These are phyloP conservation scores for Mycena galopus DNA, from an alignment of 768 basidiomycete species.

Conservation along the genomic window DNA sequence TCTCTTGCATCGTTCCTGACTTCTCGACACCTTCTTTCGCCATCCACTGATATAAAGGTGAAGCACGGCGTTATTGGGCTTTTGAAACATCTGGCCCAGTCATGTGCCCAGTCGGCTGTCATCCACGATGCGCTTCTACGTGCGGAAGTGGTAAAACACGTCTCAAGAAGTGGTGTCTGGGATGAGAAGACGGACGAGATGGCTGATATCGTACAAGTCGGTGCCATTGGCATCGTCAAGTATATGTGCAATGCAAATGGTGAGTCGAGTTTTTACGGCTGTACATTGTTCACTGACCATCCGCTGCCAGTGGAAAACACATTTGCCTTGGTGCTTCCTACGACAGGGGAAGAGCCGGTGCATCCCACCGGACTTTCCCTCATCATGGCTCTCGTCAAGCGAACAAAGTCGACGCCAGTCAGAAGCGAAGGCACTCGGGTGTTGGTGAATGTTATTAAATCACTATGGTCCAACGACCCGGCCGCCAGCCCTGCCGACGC, in stretches of 20 bases:
- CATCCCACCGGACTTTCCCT: constrained; percentile 68
- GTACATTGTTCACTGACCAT: not conserved
- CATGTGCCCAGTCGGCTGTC: constrained; percentile 65
- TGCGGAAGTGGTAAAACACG: constrained; percentile 71
- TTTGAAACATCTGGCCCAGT: constrained; percentile 87
- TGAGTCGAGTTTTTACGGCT: constrained; percentile 50
- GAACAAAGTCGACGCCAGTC: constrained; percentile 85
- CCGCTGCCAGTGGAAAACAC: constrained; percentile 55
- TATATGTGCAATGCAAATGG: constrained; percentile 86
- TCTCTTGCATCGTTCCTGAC: constrained; percentile 73
- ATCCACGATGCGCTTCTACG: constrained; percentile 74
- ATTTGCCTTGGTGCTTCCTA: constrained; percentile 65
- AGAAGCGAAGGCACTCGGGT: constrained; percentile 93
- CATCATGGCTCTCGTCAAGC: constrained; percentile 79
- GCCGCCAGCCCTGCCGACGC: constrained; percentile 38
- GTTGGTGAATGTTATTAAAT: constrained; percentile 86
- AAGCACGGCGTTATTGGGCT: constrained; percentile 92
- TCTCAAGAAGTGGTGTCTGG: constrained; percentile 78
- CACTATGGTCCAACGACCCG: constrained; percentile 74
- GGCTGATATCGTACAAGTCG: constrained; percentile 88
- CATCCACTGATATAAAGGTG: constrained; percentile 78
- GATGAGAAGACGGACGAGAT: constrained; percentile 79
- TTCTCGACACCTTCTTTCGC: constrained; percentile 67
- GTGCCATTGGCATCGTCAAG: constrained; percentile 90
- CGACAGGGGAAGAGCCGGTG: constrained; percentile 43